Percentiles rank a stretch among this genome's conserved stretches.
Evolutionary conservation across 345 rosid genomes (phyloP).

Genomic region (Geranium rotundifolium): DNA sequence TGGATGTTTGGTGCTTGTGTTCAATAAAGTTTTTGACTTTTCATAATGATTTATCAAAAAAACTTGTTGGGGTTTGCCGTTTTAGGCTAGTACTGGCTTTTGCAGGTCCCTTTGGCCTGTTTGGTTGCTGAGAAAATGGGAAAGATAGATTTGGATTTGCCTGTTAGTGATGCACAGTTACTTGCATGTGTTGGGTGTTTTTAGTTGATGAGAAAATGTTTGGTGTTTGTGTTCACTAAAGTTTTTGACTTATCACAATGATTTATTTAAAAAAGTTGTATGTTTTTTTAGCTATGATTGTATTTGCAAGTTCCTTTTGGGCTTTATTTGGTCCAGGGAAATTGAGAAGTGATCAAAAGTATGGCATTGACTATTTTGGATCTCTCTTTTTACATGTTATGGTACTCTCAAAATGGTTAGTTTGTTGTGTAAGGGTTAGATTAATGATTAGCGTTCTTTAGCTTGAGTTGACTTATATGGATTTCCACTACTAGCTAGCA

Average conservation of each 20-base stretch:
- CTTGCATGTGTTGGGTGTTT: not conserved
- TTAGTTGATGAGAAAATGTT: not conserved
- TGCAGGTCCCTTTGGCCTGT: not conserved
- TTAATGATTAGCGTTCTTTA: too few relatives aligned
- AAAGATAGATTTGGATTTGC: not conserved
- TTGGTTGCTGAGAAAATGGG: not conserved
- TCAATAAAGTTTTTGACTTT: too few relatives aligned
- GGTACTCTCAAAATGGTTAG: not conserved
- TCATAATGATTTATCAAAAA: too few relatives aligned
- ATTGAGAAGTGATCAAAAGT: not conserved
- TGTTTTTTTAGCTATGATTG: not conserved
- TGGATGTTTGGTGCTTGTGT: too few relatives aligned
- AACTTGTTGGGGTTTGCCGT: not conserved
- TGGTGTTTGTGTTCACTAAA: not conserved
- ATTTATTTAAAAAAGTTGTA: not conserved
- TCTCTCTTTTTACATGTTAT: too few relatives aligned
- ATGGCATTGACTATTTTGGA: too few relatives aligned
- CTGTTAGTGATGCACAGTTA: not conserved
- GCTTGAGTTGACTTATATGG: too few relatives aligned
- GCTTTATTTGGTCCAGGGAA: not conserved
- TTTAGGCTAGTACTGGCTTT: too few relatives aligned
- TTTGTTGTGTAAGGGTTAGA: too few relatives aligned
- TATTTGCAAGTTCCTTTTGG: not conserved
- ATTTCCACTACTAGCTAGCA: too few relatives aligned
- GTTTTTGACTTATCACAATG: too few relatives aligned